These are phyloP conservation scores for Ceratocystis diversiconidia DNA, from an alignment of 2,329 filamentous ascomycete genomes.

Conservation along the genomic window DNA sequence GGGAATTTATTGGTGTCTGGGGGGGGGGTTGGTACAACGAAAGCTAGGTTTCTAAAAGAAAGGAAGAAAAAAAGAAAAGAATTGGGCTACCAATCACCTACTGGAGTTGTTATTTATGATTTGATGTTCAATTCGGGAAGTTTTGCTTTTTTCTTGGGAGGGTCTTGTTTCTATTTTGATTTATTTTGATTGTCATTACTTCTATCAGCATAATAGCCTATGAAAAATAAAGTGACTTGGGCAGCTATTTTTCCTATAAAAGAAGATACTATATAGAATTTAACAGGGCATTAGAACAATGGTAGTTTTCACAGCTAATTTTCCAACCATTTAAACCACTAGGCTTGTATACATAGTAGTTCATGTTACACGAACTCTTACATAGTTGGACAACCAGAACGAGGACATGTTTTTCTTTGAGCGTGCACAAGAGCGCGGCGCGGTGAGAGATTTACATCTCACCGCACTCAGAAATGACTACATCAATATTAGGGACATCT, in stretches of 20 bases:
- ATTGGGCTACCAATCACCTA: too few relatives aligned
- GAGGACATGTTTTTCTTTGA: background rate
- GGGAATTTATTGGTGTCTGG: background rate
- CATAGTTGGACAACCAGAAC: background rate
- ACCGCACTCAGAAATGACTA: slow-evolving; percentile 73
- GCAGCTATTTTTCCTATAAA: too few relatives aligned
- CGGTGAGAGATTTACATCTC: slow-evolving; percentile 53
- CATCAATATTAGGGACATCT: slow-evolving; percentile 74
- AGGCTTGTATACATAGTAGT: too few relatives aligned
- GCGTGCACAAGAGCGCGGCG: too few relatives aligned
- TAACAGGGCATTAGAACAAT: background rate
- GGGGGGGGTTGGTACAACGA: too few relatives aligned
- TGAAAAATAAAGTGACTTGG: too few relatives aligned
- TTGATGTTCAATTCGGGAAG: background rate
- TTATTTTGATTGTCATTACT: background rate
- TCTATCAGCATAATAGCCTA: too few relatives aligned
- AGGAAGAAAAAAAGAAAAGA: too few relatives aligned
- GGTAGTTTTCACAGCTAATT: background rate
- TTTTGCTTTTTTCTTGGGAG: background rate
- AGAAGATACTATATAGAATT: background rate
- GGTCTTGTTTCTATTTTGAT: background rate
- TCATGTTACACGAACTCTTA: background rate
- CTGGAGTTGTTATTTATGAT: too few relatives aligned
- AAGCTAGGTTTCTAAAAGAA: too few relatives aligned
- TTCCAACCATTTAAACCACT: too few relatives aligned